Evolutionary conservation across 495 filamentous ascomycete genomes (phyloP).

Genomic region (Aspergillus homomorphus): DNA sequence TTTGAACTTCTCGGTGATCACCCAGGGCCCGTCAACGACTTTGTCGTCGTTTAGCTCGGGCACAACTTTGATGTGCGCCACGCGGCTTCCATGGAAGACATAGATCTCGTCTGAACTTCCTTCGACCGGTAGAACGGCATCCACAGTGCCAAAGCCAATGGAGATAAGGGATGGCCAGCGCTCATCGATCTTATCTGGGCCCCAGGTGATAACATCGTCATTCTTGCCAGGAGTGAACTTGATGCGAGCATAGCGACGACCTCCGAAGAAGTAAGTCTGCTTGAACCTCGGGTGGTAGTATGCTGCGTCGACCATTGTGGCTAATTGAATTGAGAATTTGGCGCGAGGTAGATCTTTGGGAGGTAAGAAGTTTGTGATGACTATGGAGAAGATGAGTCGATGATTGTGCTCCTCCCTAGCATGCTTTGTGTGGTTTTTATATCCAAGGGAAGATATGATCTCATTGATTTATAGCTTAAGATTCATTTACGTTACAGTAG

Average conservation of each 20-base stretch:
- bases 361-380: too few relatives aligned
- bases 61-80: slow-evolving; percentile 12
- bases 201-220: slow-evolving; percentile 13
- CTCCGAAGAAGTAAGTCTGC: slow-evolving; percentile 16
- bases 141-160: slow-evolving; percentile 15
- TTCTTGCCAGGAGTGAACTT: slow-evolving; percentile 6
- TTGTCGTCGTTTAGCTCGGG: slow-evolving; percentile 3
- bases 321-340: too few relatives aligned
- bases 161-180: slow-evolving; percentile 37
- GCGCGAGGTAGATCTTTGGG: too few relatives aligned
- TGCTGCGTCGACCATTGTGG: slow-evolving; percentile 19
- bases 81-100: slow-evolving; percentile 10
- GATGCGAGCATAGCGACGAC: slow-evolving; percentile 17
- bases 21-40: slow-evolving; percentile 8
- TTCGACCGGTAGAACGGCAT: slow-evolving; percentile 10
- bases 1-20: slow-evolving; percentile 12
- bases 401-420: too few relatives aligned
- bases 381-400: too few relatives aligned
- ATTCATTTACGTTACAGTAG: too few relatives aligned
- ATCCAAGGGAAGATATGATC: too few relatives aligned
- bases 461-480: too few relatives aligned
- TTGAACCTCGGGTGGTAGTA: slow-evolving; percentile 5
- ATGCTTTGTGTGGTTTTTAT: too few relatives aligned
- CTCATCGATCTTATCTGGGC: slow-evolving; percentile 35
- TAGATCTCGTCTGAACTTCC: slow-evolving; percentile 8